Base-by-base conservation (phyloP, 2,329 filamentous ascomycete species). In the Acephala macrosclerotiorum region DNA sequence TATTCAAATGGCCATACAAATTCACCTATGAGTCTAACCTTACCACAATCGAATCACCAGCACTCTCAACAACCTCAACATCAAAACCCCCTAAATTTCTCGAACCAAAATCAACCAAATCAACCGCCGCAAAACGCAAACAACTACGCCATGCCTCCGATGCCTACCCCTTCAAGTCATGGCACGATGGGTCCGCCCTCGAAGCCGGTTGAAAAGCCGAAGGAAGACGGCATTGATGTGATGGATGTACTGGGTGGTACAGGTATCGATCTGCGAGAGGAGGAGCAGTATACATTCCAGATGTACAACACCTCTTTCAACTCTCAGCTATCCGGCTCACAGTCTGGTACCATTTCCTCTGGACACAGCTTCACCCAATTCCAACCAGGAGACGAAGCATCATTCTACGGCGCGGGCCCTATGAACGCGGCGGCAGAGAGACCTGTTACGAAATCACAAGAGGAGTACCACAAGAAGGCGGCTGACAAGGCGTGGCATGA, bases 201-300 rank as follows among this genome's bases (percentile, higher is more conserved):
- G 73, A 87, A 86, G 73, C 87, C 83, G 65, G 82, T 83, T 20
- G 90, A 91, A 64, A 76, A 73, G 56, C 56, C 67, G 18, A 76
- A 88, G 51, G 84, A 85, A 14, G 93, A 89, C 70, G 84, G 85
- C 62, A 83, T 94, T 72, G 93, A 97, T 73, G 85, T 94, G 55
- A 92, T 91, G 70, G 94, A 97, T 79, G 91, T 94, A 59, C 80
- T 97, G 62, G 90, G 90, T 20, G 92, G 91, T 20, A 95, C 93
- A 18, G 94, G 93, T 58, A 93, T 97, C 69, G 92, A 97, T 80
- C 80, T 97, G 56, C 89, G 91, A 65, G 93, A 93, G 70, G 94
- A 97, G 77, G 93, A 96, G 75, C 92, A 94, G 72, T 92, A 89
- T 70, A 84, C 96, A 77, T 89, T 92, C 53, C 89, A 88, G 66